Evolutionary conservation across 306 rosid species (phyloP), one percentile per base, ranked within the genome.

Genomic region (Aeschynomene evenia): DNA sequence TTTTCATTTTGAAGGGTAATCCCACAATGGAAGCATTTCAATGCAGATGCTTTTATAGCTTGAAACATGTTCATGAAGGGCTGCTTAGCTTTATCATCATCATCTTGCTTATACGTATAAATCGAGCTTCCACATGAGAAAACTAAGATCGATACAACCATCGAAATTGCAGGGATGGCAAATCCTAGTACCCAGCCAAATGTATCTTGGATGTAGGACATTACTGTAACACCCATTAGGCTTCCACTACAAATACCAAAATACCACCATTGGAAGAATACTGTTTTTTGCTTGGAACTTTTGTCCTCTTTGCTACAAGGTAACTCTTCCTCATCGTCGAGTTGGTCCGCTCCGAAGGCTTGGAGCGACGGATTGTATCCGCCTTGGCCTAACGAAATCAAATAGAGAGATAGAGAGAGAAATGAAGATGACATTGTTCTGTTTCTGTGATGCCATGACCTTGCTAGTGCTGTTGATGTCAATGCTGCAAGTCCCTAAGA

Each of bases 191-290:
- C 91, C 99, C 99, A 91, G 7, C 99, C 97, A 45, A 84, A 84
- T 6, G 88, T 91, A 21, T 94, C 99, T 77, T 94, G 99, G 48
- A 94, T 86, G 75, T 94, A 94, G 42, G 97, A 94, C 99, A 88
- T 91, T 45, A 91, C 64, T 2, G 95, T 88, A 49, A 94, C 90
- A 5, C 99, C 97, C 80, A 88, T 56, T 15, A 94, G 78, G 76
- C 95, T 85, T 60, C 99, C 99, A 67, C 79, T 78, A 40, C 99
- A 94, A 18, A 94, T 75, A 2, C 96, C 99, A 65, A 94, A 87
- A 72, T 94, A 94, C 99, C 97, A 91, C 85, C 92, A 88, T 9
- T 85, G 91, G 56, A 91, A 94, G 79, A 91, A 94, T 16, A 65
- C 5, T 0, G 89, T 83, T 66, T 87, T 94, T 29, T 42, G 83